Conservation (phyloP, 2,329 filamentous ascomycete genomes). For the Nothopassalora personata region DNA sequence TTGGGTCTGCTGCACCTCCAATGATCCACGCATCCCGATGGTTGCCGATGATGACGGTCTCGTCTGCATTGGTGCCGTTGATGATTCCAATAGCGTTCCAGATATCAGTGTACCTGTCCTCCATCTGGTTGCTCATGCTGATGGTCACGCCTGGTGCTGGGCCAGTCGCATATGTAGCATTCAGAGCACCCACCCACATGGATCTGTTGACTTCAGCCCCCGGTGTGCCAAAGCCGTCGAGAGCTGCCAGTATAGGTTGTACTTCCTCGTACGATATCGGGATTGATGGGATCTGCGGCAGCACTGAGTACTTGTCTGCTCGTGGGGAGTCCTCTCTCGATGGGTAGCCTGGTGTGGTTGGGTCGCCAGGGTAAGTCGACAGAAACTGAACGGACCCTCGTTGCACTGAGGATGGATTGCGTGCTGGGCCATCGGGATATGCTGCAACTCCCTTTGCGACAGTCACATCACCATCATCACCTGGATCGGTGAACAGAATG, state of each 20-base stretch:
- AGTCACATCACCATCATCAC: conserved; percentile 33
- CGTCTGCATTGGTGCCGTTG: conserved; percentile 56
- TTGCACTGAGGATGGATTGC: conserved; percentile 44
- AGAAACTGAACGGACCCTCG: conserved; percentile 56
- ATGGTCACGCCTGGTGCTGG: conserved; percentile 66
- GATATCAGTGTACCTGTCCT: conserved; percentile 72
- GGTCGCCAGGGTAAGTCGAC: conserved; percentile 57
- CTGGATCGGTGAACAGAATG: not conserved
- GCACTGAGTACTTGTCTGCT: conserved; percentile 57
- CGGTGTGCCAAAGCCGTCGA: conserved; percentile 75
- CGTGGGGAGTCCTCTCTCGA: conserved; percentile 75
- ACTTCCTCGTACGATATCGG: conserved; percentile 81
- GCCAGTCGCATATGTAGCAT: conserved; percentile 72
- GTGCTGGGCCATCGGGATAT: conserved; percentile 41
- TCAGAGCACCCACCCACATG: conserved; percentile 66
- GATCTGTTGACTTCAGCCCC: conserved; percentile 37
- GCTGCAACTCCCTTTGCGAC: conserved; percentile 42
- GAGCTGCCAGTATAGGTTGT: conserved; percentile 69
- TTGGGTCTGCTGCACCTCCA: conserved; percentile 50
- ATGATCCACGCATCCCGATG: conserved; percentile 53
- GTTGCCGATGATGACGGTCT: conserved; percentile 51
- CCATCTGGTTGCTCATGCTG: conserved; percentile 72
- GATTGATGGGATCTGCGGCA: conserved; percentile 75
- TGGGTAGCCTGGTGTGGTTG: conserved; percentile 79
- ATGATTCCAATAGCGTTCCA: conserved; percentile 73